A percentile compares a stretch with the other conserved stretches of the same genome.
Evolutionary conservation across 2,329 filamentous ascomycete species (phyloP).

Genomic region (Claviceps cyperi): DNA sequence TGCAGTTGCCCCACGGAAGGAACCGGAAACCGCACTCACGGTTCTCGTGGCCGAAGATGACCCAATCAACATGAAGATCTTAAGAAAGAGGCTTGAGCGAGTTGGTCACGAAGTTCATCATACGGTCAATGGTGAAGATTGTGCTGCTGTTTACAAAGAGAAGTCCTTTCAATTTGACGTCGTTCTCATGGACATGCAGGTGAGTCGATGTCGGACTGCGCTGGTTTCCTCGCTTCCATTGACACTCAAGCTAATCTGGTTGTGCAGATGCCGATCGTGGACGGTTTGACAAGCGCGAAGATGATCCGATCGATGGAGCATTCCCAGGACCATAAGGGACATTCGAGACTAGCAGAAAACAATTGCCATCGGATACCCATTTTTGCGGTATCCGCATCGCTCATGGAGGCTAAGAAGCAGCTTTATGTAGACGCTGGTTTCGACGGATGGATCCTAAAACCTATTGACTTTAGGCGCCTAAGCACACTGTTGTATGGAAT

Average conservation of each 20-base stretch:
- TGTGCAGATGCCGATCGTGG: constrained; percentile 79
- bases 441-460: constrained; percentile 84
- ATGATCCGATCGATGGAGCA: constrained; percentile 67
- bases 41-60: constrained; percentile 80
- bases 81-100: constrained; percentile 68
- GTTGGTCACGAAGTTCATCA: constrained; percentile 56
- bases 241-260: not conserved
- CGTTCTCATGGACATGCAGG: constrained; percentile 87
- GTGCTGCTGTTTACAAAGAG: constrained; percentile 54
- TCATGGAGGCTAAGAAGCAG: constrained; percentile 54
- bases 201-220: constrained; percentile 24
- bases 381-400: constrained; percentile 74
- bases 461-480: constrained; percentile 67
- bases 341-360: constrained; percentile 42
- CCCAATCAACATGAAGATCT: constrained; percentile 69
- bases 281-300: constrained; percentile 68
- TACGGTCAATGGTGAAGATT: constrained; percentile 75
- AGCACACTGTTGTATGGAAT: constrained; percentile 57
- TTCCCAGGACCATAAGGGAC: constrained; percentile 26
- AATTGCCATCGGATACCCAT: constrained; percentile 65
- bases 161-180: constrained; percentile 53
- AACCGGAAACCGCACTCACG: constrained; percentile 25
- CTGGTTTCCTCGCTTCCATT: too few relatives aligned
- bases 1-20: constrained; percentile 9
- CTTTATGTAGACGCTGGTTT: constrained; percentile 67